Percentiles rank a stretch among this genome's conserved stretches.
Evolutionary conservation across 345 rosid species (phyloP).

Genomic region (Pugionium cornutum): DNA sequence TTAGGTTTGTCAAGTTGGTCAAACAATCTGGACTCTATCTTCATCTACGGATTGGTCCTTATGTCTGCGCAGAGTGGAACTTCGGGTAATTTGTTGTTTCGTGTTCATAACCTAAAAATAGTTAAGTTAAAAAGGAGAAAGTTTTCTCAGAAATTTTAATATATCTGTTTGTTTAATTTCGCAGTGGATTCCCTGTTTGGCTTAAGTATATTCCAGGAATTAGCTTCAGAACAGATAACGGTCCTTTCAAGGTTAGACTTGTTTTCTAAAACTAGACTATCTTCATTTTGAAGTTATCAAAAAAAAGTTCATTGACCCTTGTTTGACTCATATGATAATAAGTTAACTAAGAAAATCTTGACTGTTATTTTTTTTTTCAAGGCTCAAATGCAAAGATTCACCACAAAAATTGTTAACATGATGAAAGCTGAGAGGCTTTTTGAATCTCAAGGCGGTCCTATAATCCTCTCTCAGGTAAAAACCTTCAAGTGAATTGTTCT

Average conservation of each 20-base stretch:
- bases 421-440: slow-evolving; percentile 90
- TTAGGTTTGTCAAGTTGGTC: slow-evolving; percentile 81
- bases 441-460: slow-evolving; percentile 95
- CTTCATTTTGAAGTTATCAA: slow-evolving; percentile 33
- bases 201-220: slow-evolving; percentile 93
- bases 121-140: slow-evolving; percentile 4
- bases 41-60: slow-evolving; percentile 97
- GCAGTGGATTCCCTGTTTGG: slow-evolving; percentile 99
- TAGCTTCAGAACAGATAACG: slow-evolving; percentile 89
- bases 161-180: slow-evolving; percentile 26
- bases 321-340: slow-evolving; percentile 22
- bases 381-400: slow-evolving; percentile 88
- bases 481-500: neutral
- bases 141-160: neutral
- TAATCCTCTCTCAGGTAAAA: slow-evolving; percentile 89
- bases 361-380: slow-evolving; percentile 34
- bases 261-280: slow-evolving; percentile 22
- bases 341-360: slow-evolving; percentile 2
- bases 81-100: slow-evolving; percentile 64
- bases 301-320: slow-evolving; percentile 30
- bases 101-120: slow-evolving; percentile 3
- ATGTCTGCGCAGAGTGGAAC: slow-evolving; percentile 99
- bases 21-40: slow-evolving; percentile 84
- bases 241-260: slow-evolving; percentile 79
- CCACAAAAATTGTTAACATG: slow-evolving; percentile 87